Evolutionary conservation across 2,329 filamentous ascomycete genomes (phyloP).

Genomic region (Xylaria sp.): DNA sequence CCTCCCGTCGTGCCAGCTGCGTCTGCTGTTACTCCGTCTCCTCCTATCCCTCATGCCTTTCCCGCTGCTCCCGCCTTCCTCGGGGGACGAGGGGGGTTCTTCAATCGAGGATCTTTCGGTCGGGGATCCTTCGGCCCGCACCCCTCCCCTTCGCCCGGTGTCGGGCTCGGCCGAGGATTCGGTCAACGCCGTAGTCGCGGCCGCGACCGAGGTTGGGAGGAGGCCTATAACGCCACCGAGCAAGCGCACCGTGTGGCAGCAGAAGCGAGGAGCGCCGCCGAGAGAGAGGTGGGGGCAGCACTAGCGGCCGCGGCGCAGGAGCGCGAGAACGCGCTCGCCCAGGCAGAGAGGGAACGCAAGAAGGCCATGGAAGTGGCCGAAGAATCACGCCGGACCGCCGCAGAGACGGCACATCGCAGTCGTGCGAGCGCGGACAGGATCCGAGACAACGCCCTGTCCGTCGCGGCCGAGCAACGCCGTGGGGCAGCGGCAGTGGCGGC

Average conservation of each 20-base stretch:
- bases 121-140: not conserved
- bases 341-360: not conserved
- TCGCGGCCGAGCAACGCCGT: conserved; percentile 1
- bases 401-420: not conserved
- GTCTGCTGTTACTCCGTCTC: not conserved
- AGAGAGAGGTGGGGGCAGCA: not conserved
- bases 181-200: not conserved
- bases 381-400: conserved; percentile 1
- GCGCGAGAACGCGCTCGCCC: not conserved
- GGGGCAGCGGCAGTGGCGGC: not conserved
- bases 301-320: not conserved
- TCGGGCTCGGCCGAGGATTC: conserved; percentile 11
- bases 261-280: conserved; percentile 2
- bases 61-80: not conserved
- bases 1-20: not conserved
- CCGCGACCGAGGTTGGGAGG: not conserved
- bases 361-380: not conserved
- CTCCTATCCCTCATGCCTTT: not conserved
- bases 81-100: not conserved
- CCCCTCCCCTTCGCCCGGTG: not conserved
- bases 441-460: not conserved
- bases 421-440: not conserved
- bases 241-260: conserved; percentile 8
- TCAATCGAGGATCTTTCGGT: conserved; percentile 15
- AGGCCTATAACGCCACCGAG: not conserved